phyloP scores from a whole-genome alignment of 2,329 filamentous ascomycete species.

The Ceratocystis diversiconidia region DNA sequence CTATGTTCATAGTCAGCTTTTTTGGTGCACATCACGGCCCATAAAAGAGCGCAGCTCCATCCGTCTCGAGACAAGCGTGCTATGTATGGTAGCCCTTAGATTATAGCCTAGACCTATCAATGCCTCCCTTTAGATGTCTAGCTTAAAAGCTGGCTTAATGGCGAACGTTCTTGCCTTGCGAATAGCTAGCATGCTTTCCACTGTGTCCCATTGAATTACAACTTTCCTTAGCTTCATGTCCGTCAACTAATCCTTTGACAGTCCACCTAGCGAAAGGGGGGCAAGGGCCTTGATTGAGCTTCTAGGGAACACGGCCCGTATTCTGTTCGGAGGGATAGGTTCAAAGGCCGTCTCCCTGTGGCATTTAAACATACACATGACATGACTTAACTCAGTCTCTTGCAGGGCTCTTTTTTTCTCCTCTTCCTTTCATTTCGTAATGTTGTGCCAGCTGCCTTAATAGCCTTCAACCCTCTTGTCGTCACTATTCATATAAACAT shows the following conservation, averaged over 20 bases:
- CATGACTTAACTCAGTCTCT: not conserved
- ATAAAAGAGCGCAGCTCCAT: not conserved
- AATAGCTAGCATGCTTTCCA: not conserved
- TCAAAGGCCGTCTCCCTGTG: not conserved
- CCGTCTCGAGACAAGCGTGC: not conserved
- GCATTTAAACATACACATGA: not conserved
- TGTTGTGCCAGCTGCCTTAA: not conserved
- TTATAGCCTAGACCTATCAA: not conserved
- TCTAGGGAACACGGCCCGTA: not conserved
- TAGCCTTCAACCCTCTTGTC: not conserved
- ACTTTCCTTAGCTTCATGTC: not conserved
- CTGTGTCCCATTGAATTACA: not conserved
- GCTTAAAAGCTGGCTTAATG: not conserved
- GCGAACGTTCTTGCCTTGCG: not conserved
- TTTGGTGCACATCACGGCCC: too few relatives aligned
- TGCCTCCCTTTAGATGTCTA: not conserved
- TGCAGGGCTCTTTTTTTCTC: not conserved
- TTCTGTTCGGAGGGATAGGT: not conserved
- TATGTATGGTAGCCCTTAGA: not conserved
- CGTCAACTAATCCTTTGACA: not conserved
- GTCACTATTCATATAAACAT: not conserved
- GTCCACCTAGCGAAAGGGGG: not conserved
- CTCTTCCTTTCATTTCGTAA: not conserved
- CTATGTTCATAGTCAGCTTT: too few relatives aligned
- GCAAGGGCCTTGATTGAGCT: not conserved